Percentiles rank a stretch among this genome's conserved stretches.
phyloP scores from a whole-genome alignment of 352 stramenopile genomes.

The Thalassiosira allenii region DNA sequence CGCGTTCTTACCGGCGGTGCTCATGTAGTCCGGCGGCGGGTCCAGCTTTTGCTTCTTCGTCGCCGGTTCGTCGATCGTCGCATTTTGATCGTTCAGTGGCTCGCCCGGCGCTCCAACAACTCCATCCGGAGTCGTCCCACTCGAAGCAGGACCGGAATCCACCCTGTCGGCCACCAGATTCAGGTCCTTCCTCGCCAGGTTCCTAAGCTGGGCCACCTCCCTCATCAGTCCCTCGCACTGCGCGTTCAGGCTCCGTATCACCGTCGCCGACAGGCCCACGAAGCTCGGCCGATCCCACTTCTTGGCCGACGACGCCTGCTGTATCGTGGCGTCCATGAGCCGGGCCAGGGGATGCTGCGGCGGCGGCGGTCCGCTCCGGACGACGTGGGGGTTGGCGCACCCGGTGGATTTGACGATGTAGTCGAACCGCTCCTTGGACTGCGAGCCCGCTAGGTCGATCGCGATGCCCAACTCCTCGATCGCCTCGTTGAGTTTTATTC shows the following conservation, averaged over 20 bases:
- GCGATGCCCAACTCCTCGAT: slow-evolving; percentile 78
- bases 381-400: background rate
- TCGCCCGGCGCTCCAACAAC: no score
- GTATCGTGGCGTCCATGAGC: slow-evolving; percentile 51
- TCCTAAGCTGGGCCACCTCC: slow-evolving; percentile 60
- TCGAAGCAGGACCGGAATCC: background rate
- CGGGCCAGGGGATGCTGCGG: slow-evolving; percentile 29
- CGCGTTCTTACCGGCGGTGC: background rate
- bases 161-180: no score
- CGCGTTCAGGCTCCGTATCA: slow-evolving; percentile 78
- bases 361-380: background rate
- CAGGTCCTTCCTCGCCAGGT: slow-evolving; percentile 7
- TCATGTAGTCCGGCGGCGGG: background rate
- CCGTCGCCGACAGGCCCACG: slow-evolving; percentile 73
- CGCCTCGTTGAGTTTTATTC: slow-evolving; percentile 80
- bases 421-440: slow-evolving; percentile 71
- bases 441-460: slow-evolving; percentile 74
- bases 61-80: no score
- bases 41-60: slow-evolving; percentile 28
- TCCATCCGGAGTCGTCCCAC: no score
- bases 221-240: slow-evolving; percentile 81
- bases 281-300: slow-evolving; percentile 84
- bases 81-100: no score
- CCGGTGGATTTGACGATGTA: slow-evolving; percentile 18
- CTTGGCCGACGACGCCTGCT: slow-evolving; percentile 63